Evolutionary conservation across 176 grass and related monocot genomes (phyloP).

Genomic region (Oropetium thomaeum): DNA sequence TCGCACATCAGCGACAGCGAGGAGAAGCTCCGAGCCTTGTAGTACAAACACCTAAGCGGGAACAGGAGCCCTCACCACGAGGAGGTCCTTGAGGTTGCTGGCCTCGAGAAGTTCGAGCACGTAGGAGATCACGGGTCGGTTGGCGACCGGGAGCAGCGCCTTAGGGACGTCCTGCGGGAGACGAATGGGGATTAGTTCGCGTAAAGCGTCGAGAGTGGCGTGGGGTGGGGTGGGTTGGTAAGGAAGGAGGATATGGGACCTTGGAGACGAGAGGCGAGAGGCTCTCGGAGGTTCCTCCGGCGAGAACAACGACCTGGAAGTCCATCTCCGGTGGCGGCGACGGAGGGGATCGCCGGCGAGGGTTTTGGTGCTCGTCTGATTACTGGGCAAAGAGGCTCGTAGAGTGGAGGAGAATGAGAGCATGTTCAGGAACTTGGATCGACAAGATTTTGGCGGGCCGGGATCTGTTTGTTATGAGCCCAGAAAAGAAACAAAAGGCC

Average conservation of each 20-base stretch:
- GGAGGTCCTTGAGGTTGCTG: conserved; percentile 86
- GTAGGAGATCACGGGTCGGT: conserved; percentile 86
- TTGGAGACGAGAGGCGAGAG: conserved; percentile 84
- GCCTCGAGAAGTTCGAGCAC: conserved; percentile 83
- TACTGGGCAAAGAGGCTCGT: not conserved
- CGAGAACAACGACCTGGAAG: conserved; percentile 96
- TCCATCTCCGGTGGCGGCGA: conserved; percentile 53
- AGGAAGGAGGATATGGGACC: conserved; percentile 19
- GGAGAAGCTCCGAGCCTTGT: not conserved
- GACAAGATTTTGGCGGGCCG: too few relatives aligned
- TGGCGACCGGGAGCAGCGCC: conserved; percentile 87
- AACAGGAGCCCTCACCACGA: conserved; percentile 58
- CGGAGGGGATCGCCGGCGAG: conserved; percentile 7
- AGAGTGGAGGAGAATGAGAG: not conserved
- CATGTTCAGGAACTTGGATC: not conserved
- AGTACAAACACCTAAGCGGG: not conserved
- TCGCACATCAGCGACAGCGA: conserved; percentile 32
- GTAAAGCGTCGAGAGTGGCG: not conserved
- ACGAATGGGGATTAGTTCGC: conserved; percentile 12
- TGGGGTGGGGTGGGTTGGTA: not conserved
- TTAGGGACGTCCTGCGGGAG: conserved; percentile 81
- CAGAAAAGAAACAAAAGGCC: not conserved
- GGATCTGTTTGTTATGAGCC: too few relatives aligned
- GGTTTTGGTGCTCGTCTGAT: conserved; percentile 23
- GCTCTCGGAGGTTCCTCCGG: conserved; percentile 74